These are phyloP conservation scores for Aegilops sharonensis DNA, from an alignment of 176 grass and related monocot species.

Conservation along the genomic window DNA sequence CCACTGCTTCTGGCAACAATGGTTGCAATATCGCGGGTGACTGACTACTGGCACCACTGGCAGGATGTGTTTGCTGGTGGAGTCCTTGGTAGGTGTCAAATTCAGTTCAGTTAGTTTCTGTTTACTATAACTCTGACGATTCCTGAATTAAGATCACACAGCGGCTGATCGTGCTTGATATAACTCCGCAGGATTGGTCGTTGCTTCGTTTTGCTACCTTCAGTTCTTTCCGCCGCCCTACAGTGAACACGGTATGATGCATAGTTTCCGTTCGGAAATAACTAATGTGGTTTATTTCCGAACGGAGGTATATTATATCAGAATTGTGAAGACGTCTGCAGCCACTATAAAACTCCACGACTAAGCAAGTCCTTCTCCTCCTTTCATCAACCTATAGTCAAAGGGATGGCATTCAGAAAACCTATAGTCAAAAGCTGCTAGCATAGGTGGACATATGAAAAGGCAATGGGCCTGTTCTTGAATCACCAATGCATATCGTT, in stretches of 20 bases:
- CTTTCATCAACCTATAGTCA: no score
- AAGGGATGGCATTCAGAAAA: no score
- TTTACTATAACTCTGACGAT: background rate
- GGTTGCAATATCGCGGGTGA: slow-evolving; percentile 33
- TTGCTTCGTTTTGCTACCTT: slow-evolving; percentile 39
- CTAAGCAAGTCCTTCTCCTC: no score
- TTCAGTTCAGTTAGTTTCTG: background rate
- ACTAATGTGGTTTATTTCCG: no score
- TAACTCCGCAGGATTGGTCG: slow-evolving; percentile 14
- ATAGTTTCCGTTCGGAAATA: background rate
- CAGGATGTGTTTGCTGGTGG: slow-evolving; percentile 16
- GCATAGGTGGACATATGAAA: no score
- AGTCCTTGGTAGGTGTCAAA: slow-evolving; percentile 1
- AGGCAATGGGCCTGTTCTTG: no score
- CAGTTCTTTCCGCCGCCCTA: background rate
- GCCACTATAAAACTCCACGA: no score
- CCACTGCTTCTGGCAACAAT: slow-evolving; percentile 38
- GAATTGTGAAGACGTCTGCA: background rate
- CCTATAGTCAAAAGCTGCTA: no score
- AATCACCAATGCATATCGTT: no score
- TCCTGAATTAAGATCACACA: background rate
- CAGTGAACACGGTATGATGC: background rate
- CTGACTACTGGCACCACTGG: slow-evolving; percentile 55
- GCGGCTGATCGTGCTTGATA: background rate
- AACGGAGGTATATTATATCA: no score